A percentile compares a stretch with the other conserved stretches of the same genome.
Evolutionary conservation across 176 grass and related monocot species (phyloP).

Genomic region (Guadua angustifolia): DNA sequence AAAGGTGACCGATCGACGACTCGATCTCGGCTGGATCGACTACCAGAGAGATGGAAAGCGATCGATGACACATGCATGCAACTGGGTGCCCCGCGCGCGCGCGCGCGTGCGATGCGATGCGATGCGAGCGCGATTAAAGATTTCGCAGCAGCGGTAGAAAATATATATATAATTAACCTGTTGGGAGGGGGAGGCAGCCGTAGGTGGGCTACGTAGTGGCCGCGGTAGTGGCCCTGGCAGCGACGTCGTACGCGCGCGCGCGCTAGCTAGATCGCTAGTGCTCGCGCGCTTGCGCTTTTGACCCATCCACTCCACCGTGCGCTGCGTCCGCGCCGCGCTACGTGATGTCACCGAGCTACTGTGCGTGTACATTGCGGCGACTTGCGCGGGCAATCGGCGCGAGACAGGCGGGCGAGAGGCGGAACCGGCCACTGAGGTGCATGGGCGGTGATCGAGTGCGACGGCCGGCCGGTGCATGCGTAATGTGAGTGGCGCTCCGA

Average conservation of each 20-base stretch:
- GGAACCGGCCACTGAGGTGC: too few species aligned
- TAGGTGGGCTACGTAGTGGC: conserved; percentile 47
- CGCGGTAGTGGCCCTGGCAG: conserved; percentile 28
- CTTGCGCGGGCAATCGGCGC: too few species aligned
- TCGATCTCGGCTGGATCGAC: not conserved
- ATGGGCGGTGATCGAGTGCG: too few species aligned
- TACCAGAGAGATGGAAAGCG: not conserved
- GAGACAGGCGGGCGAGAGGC: too few species aligned
- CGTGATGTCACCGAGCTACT: too few species aligned
- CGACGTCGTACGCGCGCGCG: conserved; percentile 1
- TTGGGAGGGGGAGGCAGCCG: not conserved
- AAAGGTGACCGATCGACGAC: not conserved
- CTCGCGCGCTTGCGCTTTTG: too few species aligned
- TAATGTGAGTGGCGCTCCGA: conserved; percentile 28
- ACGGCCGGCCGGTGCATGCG: not conserved
- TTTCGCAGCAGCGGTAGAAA: conserved; percentile 12
- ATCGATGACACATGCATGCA: not conserved
- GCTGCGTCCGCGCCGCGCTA: too few species aligned
- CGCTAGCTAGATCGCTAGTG: not conserved
- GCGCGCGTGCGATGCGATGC: not conserved
- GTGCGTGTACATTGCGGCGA: too few species aligned
- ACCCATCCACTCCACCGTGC: too few species aligned
- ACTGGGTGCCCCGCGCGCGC: conserved; percentile 12
- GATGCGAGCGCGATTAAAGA: not conserved
- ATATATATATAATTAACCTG: conserved; percentile 15